Evolutionary conservation across 306 rosid species (phyloP).

Genomic region (Bauhinia variegata): DNA sequence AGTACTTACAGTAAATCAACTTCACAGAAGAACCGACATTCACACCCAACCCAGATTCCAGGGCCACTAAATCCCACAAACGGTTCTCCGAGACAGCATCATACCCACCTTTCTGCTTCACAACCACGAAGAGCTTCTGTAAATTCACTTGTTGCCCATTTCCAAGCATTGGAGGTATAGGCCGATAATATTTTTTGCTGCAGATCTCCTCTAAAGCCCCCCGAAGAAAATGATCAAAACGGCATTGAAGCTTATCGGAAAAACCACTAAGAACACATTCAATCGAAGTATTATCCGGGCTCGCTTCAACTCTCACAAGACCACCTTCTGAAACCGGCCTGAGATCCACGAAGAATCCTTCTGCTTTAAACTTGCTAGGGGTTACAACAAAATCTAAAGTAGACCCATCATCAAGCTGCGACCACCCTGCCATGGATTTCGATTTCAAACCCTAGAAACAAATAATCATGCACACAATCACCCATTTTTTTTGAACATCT

Average conservation of each 20-base stretch:
- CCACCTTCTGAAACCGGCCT: conserved; percentile 20
- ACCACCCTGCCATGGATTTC: conserved; percentile 57
- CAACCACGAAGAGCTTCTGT: conserved; percentile 71
- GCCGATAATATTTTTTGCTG: conserved; percentile 15
- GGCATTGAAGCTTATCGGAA: conserved; percentile 42
- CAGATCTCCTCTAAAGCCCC: conserved; percentile 40
- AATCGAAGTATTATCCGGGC: conserved; percentile 2
- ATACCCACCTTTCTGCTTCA: conserved; percentile 78
- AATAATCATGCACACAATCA: conserved; percentile 12
- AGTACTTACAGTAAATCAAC: conserved; percentile 57
- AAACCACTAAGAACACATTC: conserved; percentile 27
- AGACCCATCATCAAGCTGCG: conserved; percentile 39
- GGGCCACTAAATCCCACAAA: conserved; percentile 68
- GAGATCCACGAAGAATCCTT: conserved; percentile 31
- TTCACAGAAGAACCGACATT: conserved; percentile 51
- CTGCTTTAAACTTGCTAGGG: conserved; percentile 30
- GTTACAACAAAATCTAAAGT: conserved; percentile 36
- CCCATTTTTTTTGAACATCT: conserved; percentile 3
- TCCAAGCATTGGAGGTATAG: conserved; percentile 56
- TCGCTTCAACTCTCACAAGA: conserved; percentile 23
- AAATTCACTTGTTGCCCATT: conserved; percentile 59
- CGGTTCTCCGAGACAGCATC: conserved; percentile 41
- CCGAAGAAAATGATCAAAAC: conserved; percentile 45
- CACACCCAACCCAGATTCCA: conserved; percentile 60
- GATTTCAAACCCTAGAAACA: conserved; percentile 55